Conservation (phyloP, 192 early-diverging fungal species). For the Rhizoclosmatium sp. region DNA sequence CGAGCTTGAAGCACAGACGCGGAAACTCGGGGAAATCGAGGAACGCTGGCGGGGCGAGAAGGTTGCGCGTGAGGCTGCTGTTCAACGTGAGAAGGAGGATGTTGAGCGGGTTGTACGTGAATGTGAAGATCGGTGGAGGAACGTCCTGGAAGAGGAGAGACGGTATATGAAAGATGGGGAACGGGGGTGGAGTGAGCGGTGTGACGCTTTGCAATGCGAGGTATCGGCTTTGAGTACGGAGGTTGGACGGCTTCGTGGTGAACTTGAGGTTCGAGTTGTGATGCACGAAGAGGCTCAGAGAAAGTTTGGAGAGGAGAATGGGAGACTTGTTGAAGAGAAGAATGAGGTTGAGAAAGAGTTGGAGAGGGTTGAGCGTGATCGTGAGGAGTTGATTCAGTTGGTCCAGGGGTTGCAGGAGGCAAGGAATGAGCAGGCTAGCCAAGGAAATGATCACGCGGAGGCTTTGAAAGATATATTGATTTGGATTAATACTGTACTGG, state of each 20-base stretch:
- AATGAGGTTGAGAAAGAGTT: not conserved
- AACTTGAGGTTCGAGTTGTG: not conserved
- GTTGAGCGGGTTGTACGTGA: not conserved
- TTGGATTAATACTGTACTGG: conserved; percentile 30
- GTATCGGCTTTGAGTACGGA: not conserved
- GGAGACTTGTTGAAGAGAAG: not conserved
- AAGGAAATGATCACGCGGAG: not conserved
- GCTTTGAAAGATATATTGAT: conserved; percentile 17
- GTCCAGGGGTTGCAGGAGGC: conserved; percentile 1
- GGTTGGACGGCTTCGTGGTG: not conserved
- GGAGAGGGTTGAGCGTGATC: not conserved
- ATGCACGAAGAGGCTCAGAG: not conserved
- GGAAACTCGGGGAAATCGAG: conserved; percentile 12
- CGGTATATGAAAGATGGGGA: not conserved
- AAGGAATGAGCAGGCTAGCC: not conserved
- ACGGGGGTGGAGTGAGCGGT: conserved; percentile 1
- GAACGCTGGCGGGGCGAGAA: conserved; percentile 23
- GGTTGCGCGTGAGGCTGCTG: not conserved
- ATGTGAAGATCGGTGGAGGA: not conserved
- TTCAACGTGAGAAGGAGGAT: not conserved
- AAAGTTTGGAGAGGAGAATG: not conserved
- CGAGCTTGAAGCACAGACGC: conserved; percentile 10
- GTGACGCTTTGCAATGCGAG: not conserved
- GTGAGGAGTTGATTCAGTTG: conserved; percentile 7
- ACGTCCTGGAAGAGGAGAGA: conserved; percentile 7